Base-by-base conservation (phyloP, 805 yeast genomes). In the Monosporozyma servazzii region DNA sequence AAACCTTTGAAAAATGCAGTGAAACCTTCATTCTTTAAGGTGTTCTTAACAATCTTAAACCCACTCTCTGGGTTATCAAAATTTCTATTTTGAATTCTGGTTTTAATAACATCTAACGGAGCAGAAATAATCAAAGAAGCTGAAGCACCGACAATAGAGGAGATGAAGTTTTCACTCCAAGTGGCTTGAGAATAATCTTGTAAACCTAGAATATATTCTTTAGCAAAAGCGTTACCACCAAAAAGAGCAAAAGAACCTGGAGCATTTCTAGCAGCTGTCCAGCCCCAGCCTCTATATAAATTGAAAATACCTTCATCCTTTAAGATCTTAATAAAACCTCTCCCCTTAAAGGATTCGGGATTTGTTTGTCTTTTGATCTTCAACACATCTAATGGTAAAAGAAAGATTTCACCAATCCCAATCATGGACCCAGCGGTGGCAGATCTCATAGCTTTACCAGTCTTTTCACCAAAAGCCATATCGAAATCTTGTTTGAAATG, bases 221-320 rank as follows among this genome's bases (percentile, higher is more conserved):
- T 93, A 55, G 99, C 98, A 68, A 93, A 93, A 15, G 99, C 96
- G 66, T 91, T 89, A 73, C 98, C 99, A 60, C 99, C 99, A 61
- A 93, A 93, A 52, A 93, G 76, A 17, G 98, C 96, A 66, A 93
- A 93, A 2, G 96, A 88, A 54, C 99, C 99, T 39, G 99, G 99
- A 2, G 98, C 97, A 69, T 93, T 93, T 80, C 99, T 85, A 44
- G 99, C 99, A 60, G 95, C 95, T 54, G 99, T 93, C 99, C 99
- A 93, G 53, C 97, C 98, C 96, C 97, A 90, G 58, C 99, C 99
- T 68, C 96, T 79, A 75, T 93, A 93, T 60, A 93, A 76, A 23
- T 93, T 88, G 53, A 88, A 77, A 10, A 65, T 48, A 18, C 99
- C 98, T 73, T 93, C 99, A 67, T 93, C 99, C 51, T 75, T 65